A percentile compares a stretch with the other conserved stretches of the same genome.
Evolutionary conservation across 208 protist genomes (phyloP).

Genomic region (Entamoeba dispar): DNA sequence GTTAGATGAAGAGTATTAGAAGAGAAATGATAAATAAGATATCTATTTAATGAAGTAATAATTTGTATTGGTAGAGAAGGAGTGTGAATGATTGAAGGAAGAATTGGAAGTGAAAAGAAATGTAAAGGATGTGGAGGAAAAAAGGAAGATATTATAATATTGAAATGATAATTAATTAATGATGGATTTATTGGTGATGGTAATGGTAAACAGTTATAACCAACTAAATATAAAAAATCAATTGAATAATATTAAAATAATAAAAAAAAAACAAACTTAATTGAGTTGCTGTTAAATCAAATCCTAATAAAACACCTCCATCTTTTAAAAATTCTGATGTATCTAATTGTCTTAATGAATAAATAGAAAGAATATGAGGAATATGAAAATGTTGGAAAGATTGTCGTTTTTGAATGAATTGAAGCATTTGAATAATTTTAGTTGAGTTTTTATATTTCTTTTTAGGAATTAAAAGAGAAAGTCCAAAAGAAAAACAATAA

Average conservation of each 20-base stretch:
- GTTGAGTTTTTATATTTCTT: too few species aligned
- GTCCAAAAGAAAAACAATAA: too few species aligned
- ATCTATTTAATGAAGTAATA: not conserved
- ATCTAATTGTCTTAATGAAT: not conserved
- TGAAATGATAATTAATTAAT: not conserved
- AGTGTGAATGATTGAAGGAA: not conserved
- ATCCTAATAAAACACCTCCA: not conserved
- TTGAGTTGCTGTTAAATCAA: not conserved
- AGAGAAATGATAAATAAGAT: not conserved
- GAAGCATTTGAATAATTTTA: too few species aligned
- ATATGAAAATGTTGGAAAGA: not conserved
- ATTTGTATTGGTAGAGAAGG: not conserved
- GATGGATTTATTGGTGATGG: not conserved
- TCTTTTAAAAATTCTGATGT: not conserved
- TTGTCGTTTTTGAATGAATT: too few species aligned
- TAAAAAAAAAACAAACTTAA: not conserved
- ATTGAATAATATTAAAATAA: not conserved
- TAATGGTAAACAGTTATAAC: not conserved
- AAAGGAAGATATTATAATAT: not conserved
- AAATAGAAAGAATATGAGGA: not conserved
- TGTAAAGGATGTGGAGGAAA: not conserved
- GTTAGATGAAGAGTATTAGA: not conserved
- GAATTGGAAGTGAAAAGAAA: not conserved
- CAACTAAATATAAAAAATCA: not conserved
- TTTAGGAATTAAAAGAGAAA: too few species aligned